Base-by-base conservation (phyloP, 371 early-diverging fungal species). In the Mucor indicus region DNA sequence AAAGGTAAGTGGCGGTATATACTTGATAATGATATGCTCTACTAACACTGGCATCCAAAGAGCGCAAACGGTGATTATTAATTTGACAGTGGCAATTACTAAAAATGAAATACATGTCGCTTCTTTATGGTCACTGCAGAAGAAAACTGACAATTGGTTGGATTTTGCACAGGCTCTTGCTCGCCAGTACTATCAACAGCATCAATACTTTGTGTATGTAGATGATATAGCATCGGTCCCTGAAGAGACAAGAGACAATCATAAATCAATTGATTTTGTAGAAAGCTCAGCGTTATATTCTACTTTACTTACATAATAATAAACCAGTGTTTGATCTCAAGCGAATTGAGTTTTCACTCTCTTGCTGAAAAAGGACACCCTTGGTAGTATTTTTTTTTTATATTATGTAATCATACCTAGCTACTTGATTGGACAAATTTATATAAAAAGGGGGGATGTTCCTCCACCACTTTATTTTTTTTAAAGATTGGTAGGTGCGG, bases 131-230 rank as follows among this genome's bases (percentile, higher is more conserved):
- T 35, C 39, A 7, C 6, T n/a, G n/a, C 15, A 2, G 41, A 39
- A 22, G 11, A 32, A 2, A 43, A 49, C 23, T 41, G 38, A 3
- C 10, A n/a, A n/a, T n/a, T n/a, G n/a, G n/a, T n/a, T n/a, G n/a
- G n/a, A n/a, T n/a, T n/a, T n/a, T n/a, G n/a, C n/a, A n/a, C 16
- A 3, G 30, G 36, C 6, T 7, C 38, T 54, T 4, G 24, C 38
- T 5, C 38, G 27, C 2, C 24, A 54, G 7, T 41, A 50, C 0
- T 54, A 60, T 21, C 35, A 41, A 20, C 20, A 11, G 9, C 30
- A 23, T 20, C 60, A 50, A 16, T 55, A 54, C 8, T 60, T 60
- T 41, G 47, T 60, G 0, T 50, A 50, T 19, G 50, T 46, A 1
- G 60, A 60, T 38, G 60, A 60, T 33, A 31, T 54, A 8, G 33